Conservation (phyloP, 257 asterid genomes). For the Solanum pinnatisectum region DNA sequence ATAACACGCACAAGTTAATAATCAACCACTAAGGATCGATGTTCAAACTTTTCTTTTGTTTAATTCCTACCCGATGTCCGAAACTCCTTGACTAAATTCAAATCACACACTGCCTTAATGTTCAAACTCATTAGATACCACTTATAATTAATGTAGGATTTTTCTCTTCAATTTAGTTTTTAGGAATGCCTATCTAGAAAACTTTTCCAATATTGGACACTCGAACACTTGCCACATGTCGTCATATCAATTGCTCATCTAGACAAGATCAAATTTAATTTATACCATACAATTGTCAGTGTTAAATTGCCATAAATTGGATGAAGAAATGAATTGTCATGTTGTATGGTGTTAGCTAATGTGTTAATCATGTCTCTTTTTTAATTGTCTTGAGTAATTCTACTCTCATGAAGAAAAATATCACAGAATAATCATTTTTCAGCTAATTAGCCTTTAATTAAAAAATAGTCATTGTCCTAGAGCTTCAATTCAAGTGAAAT, state of each 20-base stretch:
- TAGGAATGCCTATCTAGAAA: too few relatives aligned
- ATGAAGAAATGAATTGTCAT: neutral
- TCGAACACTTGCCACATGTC: neutral
- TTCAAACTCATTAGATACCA: neutral
- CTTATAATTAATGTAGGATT: neutral
- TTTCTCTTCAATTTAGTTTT: too few relatives aligned
- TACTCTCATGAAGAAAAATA: neutral
- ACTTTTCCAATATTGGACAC: too few relatives aligned
- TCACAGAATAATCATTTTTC: neutral
- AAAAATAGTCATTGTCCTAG: too few relatives aligned
- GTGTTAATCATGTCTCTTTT: neutral
- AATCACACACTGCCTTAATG: too few relatives aligned
- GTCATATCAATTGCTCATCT: neutral
- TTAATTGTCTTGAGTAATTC: too few relatives aligned
- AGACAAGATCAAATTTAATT: neutral
- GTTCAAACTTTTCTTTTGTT: neutral
- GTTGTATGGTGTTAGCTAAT: neutral
- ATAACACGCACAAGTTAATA: neutral
- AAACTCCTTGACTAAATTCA: too few relatives aligned
- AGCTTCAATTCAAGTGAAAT: neutral
- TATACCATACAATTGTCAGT: neutral
- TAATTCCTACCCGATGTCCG: fast-evolving
- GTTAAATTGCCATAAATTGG: too few relatives aligned
- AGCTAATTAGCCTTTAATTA: neutral
- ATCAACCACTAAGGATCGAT: neutral